These are phyloP conservation scores for Chrysanthemum seticuspe DNA, from an alignment of 129 eudicot species.

Conservation along the genomic window DNA sequence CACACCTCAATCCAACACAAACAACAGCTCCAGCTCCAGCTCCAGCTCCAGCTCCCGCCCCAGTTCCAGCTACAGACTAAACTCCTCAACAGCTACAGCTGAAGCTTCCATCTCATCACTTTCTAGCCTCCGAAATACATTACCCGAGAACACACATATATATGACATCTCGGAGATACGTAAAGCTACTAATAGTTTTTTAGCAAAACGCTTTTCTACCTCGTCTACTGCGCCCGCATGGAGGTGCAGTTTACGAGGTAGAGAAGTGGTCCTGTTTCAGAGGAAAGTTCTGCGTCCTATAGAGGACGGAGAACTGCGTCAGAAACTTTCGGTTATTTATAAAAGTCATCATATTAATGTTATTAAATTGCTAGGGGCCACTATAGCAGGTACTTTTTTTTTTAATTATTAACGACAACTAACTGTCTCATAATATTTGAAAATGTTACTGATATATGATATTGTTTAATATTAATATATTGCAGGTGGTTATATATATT, in stretches of 20 bases:
- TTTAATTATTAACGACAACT: too few species aligned
- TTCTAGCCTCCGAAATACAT: constrained; percentile 61
- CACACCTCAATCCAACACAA: constrained; percentile 7
- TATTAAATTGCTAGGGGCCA: constrained; percentile 68
- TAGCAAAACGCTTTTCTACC: constrained; percentile 58
- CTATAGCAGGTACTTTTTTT: constrained; percentile 38
- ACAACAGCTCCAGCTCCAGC: constrained; percentile 22
- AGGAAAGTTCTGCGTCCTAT: constrained; percentile 56
- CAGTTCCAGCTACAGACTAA: constrained; percentile 35
- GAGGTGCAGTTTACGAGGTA: constrained; percentile 61
- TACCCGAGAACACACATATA: constrained; percentile 71
- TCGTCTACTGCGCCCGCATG: constrained; percentile 79
- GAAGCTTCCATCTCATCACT: constrained; percentile 62
- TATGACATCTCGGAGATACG: constrained; percentile 71
- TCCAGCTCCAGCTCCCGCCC: constrained; percentile 12
- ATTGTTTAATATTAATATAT: not conserved
- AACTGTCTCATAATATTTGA: too few species aligned
- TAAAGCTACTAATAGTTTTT: constrained; percentile 78
- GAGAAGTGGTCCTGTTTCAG: constrained; percentile 59
- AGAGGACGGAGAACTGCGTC: constrained; percentile 36
- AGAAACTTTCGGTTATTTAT: constrained; percentile 58
- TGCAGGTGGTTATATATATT: constrained; percentile 55
- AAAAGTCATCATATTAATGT: constrained; percentile 65
- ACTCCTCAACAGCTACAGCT: constrained; percentile 50
- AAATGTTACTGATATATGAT: too few species aligned